Conservation (phyloP, 768 basidiomycete genomes). For the Russula dissimulans region DNA sequence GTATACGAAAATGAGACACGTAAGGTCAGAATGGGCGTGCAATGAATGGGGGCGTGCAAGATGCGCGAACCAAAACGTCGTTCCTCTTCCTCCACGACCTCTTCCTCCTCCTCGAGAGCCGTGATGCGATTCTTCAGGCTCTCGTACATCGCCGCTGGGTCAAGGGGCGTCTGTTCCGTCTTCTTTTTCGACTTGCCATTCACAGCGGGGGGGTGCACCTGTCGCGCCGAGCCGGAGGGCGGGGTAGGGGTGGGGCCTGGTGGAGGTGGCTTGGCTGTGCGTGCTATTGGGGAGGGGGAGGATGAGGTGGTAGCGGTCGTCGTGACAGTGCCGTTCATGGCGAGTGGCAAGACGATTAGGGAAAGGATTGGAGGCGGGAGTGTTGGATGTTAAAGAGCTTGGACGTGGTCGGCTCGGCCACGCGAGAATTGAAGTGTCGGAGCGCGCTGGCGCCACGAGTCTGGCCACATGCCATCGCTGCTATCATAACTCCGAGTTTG, state of each 20-base stretch:
- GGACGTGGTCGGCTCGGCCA: background rate
- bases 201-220: constrained; percentile 27
- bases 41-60: background rate
- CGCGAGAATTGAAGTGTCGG: background rate
- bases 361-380: background rate
- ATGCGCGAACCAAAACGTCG: constrained; percentile 53
- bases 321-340: constrained; percentile 10
- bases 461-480: background rate
- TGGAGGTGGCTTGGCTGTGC: constrained; percentile 24
- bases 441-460: constrained; percentile 6
- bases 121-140: constrained; percentile 83
- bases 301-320: constrained; percentile 1
- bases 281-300: background rate
- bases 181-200: constrained; percentile 51
- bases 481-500: too few relatives aligned
- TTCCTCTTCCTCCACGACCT: constrained; percentile 82
- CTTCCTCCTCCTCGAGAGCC: constrained; percentile 81
- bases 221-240: constrained; percentile 39
- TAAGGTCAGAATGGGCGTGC: constrained; percentile 1
- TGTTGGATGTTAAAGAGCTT: background rate
- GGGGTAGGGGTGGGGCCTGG: constrained; percentile 25
- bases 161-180: constrained; percentile 54
- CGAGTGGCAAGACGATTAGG: background rate
- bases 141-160: constrained; percentile 83
- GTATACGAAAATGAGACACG: constrained; percentile 10